Evolutionary conservation across 2,329 filamentous ascomycete genomes (phyloP).

Genomic region (Ceratocystis colombiana): DNA sequence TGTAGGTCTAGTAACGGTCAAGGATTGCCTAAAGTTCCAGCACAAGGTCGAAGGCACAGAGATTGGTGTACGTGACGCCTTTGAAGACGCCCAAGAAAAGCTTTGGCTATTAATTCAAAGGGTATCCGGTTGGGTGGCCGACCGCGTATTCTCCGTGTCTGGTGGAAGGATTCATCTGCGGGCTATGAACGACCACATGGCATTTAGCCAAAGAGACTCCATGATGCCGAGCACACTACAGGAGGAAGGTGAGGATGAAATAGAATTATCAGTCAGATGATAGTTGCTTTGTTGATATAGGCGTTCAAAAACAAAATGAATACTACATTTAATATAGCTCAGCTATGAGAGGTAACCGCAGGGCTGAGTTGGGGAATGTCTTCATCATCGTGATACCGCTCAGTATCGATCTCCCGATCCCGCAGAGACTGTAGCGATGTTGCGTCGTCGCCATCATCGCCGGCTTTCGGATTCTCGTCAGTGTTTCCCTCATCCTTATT

Average conservation of each 20-base stretch:
- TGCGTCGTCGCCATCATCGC: constrained; percentile 24
- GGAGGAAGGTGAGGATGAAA: constrained; percentile 35
- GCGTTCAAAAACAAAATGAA: background rate
- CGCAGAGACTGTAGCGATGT: constrained; percentile 28
- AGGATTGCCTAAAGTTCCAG: constrained; percentile 94
- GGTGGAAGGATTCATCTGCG: constrained; percentile 49
- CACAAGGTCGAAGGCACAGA: constrained; percentile 88
- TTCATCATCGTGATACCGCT: constrained; percentile 20
- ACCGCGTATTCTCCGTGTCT: constrained; percentile 43
- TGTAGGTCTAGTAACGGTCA: constrained; percentile 81
- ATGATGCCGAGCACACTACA: constrained; percentile 25
- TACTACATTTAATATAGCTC: background rate
- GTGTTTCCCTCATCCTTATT: constrained; percentile 48
- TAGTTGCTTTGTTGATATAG: background rate
- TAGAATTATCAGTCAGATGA: constrained; percentile 38
- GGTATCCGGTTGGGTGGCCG: constrained; percentile 49
- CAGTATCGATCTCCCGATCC: constrained; percentile 32
- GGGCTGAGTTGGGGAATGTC: constrained; percentile 8
- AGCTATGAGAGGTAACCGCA: background rate
- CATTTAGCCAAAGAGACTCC: background rate
- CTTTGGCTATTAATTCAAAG: constrained; percentile 51
- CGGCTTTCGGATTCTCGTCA: background rate
- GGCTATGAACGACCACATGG: constrained; percentile 34
- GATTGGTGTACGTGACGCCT: constrained; percentile 46
- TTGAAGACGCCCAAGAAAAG: constrained; percentile 49